A percentile compares a stretch with the other conserved stretches of the same genome.
Evolutionary conservation across 108 stramenopile genomes (phyloP).

Genomic region (Nitzschia sp.): DNA sequence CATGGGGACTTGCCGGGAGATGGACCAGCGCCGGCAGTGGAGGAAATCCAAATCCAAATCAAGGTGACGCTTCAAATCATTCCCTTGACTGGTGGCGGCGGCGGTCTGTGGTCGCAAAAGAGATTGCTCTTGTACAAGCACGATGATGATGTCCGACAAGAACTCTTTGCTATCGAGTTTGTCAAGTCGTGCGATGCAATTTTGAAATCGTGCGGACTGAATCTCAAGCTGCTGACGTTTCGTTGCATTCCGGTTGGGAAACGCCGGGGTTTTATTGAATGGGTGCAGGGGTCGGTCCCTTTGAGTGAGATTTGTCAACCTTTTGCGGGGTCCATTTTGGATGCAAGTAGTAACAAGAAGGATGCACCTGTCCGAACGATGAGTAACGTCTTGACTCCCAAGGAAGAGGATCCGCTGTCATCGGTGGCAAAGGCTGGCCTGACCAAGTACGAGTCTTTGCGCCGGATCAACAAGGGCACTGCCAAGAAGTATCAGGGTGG

Average conservation of each 20-base stretch:
- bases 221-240: conserved; percentile 82
- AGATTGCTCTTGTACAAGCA: conserved; percentile 86
- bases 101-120: conserved; percentile 33
- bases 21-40: neutral
- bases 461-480: conserved; percentile 29
- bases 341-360: conserved; percentile 16
- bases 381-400: neutral
- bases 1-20: conserved; percentile 48
- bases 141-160: conserved; percentile 86
- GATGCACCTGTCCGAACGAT: neutral
- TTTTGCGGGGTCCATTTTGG: conserved; percentile 51
- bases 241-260: conserved; percentile 76
- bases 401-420: conserved; percentile 25
- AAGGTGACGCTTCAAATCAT: conserved; percentile 53
- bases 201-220: conserved; percentile 75
- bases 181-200: conserved; percentile 74
- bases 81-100: neutral
- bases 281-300: conserved; percentile 82
- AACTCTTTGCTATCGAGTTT: conserved; percentile 84
- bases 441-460: conserved; percentile 72
- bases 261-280: conserved; percentile 83
- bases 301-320: conserved; percentile 82
- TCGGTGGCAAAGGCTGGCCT: conserved; percentile 49
- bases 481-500: neutral
- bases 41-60: conserved; percentile 56